phyloP scores from a whole-genome alignment of 2,329 filamentous ascomycete genomes.

The Sarocladium strictum region DNA sequence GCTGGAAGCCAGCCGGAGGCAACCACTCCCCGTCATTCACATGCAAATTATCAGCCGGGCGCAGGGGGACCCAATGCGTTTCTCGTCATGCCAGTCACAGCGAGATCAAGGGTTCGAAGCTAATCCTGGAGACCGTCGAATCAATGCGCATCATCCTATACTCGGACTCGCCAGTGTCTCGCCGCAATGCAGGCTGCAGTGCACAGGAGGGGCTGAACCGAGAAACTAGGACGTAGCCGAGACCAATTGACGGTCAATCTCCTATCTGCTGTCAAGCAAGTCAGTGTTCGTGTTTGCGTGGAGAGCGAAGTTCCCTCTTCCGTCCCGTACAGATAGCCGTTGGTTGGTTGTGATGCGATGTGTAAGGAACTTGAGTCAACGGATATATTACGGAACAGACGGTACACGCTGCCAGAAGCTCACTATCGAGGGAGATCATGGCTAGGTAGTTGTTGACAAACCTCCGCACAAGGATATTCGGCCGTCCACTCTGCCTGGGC shows the following conservation, averaged over 20 bases:
- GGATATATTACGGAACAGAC: too few relatives aligned
- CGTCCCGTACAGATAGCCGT: too few relatives aligned
- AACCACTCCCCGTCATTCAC: neutral
- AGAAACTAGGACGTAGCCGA: neutral
- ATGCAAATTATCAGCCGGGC: neutral
- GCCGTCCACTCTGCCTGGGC: neutral
- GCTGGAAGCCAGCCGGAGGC: neutral
- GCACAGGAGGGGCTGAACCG: neutral
- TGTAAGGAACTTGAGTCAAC: too few relatives aligned
- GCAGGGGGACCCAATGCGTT: neutral
- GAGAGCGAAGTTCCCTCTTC: too few relatives aligned
- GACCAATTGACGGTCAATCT: neutral
- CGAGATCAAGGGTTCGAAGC: neutral
- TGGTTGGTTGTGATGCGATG: too few relatives aligned
- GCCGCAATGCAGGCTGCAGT: neutral
- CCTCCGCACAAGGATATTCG: neutral
- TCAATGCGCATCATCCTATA: neutral
- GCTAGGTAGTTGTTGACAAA: too few relatives aligned
- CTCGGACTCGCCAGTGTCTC: neutral
- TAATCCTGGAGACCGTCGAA: neutral
- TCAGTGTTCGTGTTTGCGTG: neutral
- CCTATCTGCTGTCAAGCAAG: neutral
- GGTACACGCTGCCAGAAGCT: too few relatives aligned
- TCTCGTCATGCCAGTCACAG: too few relatives aligned
- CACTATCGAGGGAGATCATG: too few relatives aligned